Evolutionary conservation across 2,329 filamentous ascomycete genomes (phyloP).

Genomic region (Beauveria scarabaeidicola): DNA sequence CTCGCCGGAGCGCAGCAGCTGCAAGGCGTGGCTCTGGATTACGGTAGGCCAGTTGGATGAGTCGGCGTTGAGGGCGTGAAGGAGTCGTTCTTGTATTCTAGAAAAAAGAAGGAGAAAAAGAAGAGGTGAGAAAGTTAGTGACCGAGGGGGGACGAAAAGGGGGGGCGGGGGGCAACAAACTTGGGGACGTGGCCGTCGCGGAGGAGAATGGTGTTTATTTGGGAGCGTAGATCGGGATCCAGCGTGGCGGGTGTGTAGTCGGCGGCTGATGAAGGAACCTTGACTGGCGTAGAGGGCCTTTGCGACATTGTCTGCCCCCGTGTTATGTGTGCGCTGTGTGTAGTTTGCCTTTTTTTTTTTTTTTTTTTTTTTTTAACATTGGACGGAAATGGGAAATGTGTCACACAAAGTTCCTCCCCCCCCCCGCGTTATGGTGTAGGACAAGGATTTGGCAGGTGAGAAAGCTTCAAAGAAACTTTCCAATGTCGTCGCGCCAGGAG

Average conservation of each 20-base stretch:
- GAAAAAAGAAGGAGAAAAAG: neutral
- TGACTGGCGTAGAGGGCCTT: slow-evolving; percentile 46
- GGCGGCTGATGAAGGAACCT: slow-evolving; percentile 51
- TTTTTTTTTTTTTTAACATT: too few relatives aligned
- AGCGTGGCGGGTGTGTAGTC: slow-evolving; percentile 52
- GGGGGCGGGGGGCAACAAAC: slow-evolving; percentile 28
- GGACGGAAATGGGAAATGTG: neutral
- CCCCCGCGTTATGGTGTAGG: too few relatives aligned
- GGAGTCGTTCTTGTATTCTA: slow-evolving; percentile 56
- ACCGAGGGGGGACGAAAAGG: too few relatives aligned
- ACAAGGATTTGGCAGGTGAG: too few relatives aligned
- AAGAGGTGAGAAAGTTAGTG: neutral
- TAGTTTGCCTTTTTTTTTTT: too few relatives aligned
- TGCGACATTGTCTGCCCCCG: slow-evolving; percentile 33
- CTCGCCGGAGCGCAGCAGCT: slow-evolving; percentile 52
- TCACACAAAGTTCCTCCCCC: too few relatives aligned
- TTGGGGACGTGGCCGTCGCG: slow-evolving; percentile 51
- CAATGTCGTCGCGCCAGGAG: too few relatives aligned
- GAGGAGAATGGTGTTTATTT: slow-evolving; percentile 52
- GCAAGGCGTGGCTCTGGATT: slow-evolving; percentile 50
- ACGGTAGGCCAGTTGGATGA: slow-evolving; percentile 53
- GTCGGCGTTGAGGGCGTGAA: slow-evolving; percentile 53
- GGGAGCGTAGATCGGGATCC: slow-evolving; percentile 52
- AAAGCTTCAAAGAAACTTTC: too few relatives aligned
- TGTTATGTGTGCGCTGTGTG: neutral